Percentiles rank a stretch among this genome's conserved stretches.
Evolutionary conservation across 371 early-diverging fungal species (phyloP).

Genomic region (Globomyces sp.): DNA sequence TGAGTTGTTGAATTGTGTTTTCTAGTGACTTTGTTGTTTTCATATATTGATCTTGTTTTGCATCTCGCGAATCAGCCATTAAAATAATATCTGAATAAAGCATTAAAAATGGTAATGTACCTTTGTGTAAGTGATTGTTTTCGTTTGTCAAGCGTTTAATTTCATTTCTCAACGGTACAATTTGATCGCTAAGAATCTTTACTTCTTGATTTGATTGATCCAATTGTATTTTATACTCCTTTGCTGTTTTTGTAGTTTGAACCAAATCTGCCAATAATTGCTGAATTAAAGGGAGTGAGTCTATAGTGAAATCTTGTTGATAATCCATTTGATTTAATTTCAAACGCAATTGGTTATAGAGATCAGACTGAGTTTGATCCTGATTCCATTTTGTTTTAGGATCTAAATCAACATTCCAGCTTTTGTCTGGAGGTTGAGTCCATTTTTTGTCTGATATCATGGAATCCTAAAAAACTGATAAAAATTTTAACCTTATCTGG

Average conservation of each 20-base stretch:
- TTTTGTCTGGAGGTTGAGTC: too few relatives aligned
- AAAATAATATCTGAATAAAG: slow-evolving; percentile 28
- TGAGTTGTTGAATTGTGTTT: slow-evolving; percentile 36
- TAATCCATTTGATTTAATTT: slow-evolving; percentile 46
- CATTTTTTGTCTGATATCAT: too few relatives aligned
- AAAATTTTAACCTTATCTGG: too few relatives aligned
- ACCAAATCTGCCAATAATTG: slow-evolving; percentile 44
- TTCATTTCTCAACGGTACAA: slow-evolving; percentile 39
- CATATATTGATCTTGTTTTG: slow-evolving; percentile 19
- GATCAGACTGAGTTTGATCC: too few relatives aligned
- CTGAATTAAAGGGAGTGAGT: slow-evolving; percentile 32
- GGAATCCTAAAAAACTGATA: too few relatives aligned
- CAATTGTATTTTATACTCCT: slow-evolving; percentile 20
- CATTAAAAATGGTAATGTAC: too few relatives aligned
- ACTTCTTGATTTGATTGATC: too few relatives aligned
- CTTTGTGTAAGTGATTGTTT: slow-evolving; percentile 45
- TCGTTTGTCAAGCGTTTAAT: slow-evolving; percentile 43
- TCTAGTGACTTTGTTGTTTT: slow-evolving; percentile 20
- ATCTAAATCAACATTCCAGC: too few relatives aligned
- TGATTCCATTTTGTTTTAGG: too few relatives aligned
- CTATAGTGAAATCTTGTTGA: slow-evolving; percentile 30
- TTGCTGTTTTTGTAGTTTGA: slow-evolving; percentile 44
- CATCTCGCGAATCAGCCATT: slow-evolving; percentile 38
- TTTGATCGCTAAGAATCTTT: slow-evolving; percentile 8
- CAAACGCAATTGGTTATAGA: slow-evolving; percentile 16